Base-by-base conservation (phyloP, 176 grass and related monocot genomes). In the Paspalum notatum region DNA sequence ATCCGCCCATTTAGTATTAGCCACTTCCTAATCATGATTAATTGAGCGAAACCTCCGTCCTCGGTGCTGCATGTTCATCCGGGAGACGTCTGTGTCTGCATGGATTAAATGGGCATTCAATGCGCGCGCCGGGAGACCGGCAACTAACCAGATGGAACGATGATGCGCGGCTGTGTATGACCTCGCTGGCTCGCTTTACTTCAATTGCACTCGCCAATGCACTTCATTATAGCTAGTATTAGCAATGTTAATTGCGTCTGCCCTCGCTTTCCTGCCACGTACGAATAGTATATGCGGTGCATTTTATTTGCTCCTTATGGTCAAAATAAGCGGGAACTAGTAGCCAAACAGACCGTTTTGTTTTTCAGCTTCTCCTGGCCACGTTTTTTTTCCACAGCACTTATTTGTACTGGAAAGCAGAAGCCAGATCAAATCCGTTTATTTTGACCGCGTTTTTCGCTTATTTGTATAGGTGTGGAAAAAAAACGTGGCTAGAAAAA, bases 81-180 rank as follows among this genome's bases (percentile, higher is more conserved):
- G 62, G 48, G 27, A 46, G 24, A 8, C 41, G 62, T 81, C 85
- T 4, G 17, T 21, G 14, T 84, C 76, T 63, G 71, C 87, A 64
- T 89, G 82, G 81, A 57, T 81, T 56, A 48, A 89, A 57, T 8
- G 71, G 26, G 41, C 72, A 85, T 85, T 85, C 38, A 77, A 6
- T 62, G 24, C n/a, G 32, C 32, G n/a, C n/a, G n/a, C n/a, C n/a
- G n/a, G 26, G 56, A 68, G 40, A 27, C 41, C 74, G 49, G 73
- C 85, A 80, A 67, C 25, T 14, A 63, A 80, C 52, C 48, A 70
- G 38, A 26, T 60, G 41, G 25, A 69, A 12, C 5, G 42, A 2
- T 9, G 71, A 47, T 27, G 43, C 43, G 27, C 14, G 58, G 58
- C 9, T 10, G 55, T 7, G 22, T 32, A 32, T 3, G 32, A 32